phyloP scores from a whole-genome alignment of 768 basidiomycete genomes.

The Tricholoma terreum region DNA sequence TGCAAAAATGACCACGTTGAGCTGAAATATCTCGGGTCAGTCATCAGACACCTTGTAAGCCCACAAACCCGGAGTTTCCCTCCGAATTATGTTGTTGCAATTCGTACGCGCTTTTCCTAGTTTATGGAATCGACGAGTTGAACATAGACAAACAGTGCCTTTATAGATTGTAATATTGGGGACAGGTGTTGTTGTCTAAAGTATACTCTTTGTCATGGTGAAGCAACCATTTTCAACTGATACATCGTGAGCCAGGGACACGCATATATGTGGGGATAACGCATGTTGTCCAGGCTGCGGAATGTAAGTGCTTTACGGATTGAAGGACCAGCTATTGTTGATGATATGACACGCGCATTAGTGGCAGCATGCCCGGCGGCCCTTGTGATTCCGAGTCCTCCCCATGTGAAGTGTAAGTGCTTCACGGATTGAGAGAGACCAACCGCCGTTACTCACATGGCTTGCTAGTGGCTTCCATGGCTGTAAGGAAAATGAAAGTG shows the following conservation, averaged over 20 bases:
- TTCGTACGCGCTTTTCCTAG: background rate
- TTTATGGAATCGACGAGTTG: background rate
- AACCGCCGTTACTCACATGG: background rate
- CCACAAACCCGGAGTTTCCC: background rate
- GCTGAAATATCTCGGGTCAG: background rate
- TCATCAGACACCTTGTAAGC: background rate
- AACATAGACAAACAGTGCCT: background rate
- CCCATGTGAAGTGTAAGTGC: no score
- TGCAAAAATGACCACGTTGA: background rate
- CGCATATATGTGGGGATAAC: background rate
- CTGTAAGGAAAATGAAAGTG: no score
- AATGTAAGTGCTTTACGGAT: background rate
- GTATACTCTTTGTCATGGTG: background rate
- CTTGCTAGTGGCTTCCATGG: no score
- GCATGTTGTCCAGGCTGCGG: background rate
- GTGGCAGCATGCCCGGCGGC: no score
- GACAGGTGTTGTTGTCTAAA: background rate
- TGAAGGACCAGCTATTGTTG: no score
- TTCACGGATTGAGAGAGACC: no score
- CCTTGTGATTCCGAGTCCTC: no score
- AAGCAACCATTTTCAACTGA: background rate
- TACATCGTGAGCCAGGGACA: background rate
- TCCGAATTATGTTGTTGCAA: background rate
- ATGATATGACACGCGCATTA: no score
- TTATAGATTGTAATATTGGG: background rate